A percentile compares a stretch with the other conserved stretches of the same genome.
Evolutionary conservation across 495 filamentous ascomycete genomes (phyloP).

Genomic region (Jackrogersella minutella): DNA sequence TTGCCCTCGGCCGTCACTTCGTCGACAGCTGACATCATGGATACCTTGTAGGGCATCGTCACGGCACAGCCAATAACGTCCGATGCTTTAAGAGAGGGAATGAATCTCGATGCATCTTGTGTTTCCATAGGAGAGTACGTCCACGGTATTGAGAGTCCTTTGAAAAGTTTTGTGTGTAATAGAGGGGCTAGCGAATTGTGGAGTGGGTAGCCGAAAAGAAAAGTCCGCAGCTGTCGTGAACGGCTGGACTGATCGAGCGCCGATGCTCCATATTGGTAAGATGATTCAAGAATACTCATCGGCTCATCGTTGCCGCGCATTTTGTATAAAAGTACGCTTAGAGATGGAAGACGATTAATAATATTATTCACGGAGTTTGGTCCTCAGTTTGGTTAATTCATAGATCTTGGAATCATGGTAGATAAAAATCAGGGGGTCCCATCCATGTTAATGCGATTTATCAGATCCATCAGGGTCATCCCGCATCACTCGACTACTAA

Average conservation of each 20-base stretch:
- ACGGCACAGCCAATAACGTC: neutral
- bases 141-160: neutral
- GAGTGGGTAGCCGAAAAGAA: conserved; percentile 6
- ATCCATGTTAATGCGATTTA: too few relatives aligned
- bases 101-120: neutral
- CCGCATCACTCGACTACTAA: too few relatives aligned
- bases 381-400: neutral
- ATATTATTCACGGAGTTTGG: neutral
- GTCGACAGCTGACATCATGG: conserved; percentile 2
- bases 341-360: too few relatives aligned
- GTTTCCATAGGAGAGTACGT: conserved; percentile 1
- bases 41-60: neutral
- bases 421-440: too few relatives aligned
- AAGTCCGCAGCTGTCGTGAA: neutral
- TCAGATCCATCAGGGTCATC: too few relatives aligned
- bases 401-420: neutral
- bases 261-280: conserved; percentile 5
- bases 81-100: neutral
- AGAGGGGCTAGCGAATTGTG: conserved; percentile 1
- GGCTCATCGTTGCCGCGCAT: neutral
- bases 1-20: conserved; percentile 3
- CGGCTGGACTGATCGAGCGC: neutral
- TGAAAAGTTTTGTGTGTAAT: neutral
- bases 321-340: too few relatives aligned
- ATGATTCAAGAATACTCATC: neutral